Percentiles rank a stretch among this genome's conserved stretches.
Evolutionary conservation across 768 basidiomycete species (phyloP).

Genomic region (Kwoniella shandongensis): DNA sequence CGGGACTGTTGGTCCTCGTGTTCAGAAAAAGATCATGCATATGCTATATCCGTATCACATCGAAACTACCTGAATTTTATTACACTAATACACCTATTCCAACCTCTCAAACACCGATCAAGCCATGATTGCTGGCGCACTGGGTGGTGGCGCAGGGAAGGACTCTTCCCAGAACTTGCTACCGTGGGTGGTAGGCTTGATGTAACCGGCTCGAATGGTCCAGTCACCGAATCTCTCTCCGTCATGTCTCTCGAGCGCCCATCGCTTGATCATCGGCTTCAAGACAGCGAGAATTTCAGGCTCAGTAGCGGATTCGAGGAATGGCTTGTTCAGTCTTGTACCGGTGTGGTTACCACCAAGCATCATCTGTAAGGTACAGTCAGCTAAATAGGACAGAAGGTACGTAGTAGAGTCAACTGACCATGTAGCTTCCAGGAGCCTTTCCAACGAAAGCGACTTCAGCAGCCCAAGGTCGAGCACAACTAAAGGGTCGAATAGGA

Average conservation of each 20-base stretch:
- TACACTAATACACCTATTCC: slow-evolving; percentile 1
- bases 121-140: slow-evolving; percentile 17
- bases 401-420: slow-evolving; percentile 12
- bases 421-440: slow-evolving; percentile 79
- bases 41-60: slow-evolving; percentile 2
- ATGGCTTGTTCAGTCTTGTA: slow-evolving; percentile 93
- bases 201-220: slow-evolving; percentile 86
- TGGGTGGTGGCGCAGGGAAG: slow-evolving; percentile 14
- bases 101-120: background rate
- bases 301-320: slow-evolving; percentile 73
- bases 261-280: slow-evolving; percentile 88
- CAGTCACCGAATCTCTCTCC: slow-evolving; percentile 96
- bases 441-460: slow-evolving; percentile 97
- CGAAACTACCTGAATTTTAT: too few species aligned
- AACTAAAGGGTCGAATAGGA: slow-evolving; percentile 45
- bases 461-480: slow-evolving; percentile 88
- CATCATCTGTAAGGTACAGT: slow-evolving; percentile 64
- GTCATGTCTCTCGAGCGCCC: slow-evolving; percentile 78
- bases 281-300: slow-evolving; percentile 89
- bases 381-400: slow-evolving; percentile 7
- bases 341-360: slow-evolving; percentile 95
- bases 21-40: too few species aligned
- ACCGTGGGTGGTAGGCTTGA: slow-evolving; percentile 78
- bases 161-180: slow-evolving; percentile 78
- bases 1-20: too few species aligned